Evolutionary conservation across 768 basidiomycete species (phyloP).

Genomic region (Amanita exitialis): DNA sequence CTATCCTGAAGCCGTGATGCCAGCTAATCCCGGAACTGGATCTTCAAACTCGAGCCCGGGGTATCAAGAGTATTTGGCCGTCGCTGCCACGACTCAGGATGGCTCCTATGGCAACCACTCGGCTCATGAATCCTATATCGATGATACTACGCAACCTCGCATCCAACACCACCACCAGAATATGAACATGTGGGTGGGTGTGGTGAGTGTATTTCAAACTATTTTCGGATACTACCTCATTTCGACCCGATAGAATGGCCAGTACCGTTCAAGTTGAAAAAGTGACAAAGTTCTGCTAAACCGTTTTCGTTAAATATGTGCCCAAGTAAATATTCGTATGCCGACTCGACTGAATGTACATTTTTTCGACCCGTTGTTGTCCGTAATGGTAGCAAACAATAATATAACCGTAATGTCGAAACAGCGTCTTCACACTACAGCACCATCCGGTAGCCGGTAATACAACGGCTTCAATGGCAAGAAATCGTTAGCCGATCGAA

Average conservation of each 20-base stretch:
- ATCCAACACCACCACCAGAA: neutral
- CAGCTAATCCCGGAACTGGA: slow-evolving; percentile 10
- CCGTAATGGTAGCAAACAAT: neutral
- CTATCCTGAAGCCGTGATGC: slow-evolving; percentile 23
- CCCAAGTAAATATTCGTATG: neutral
- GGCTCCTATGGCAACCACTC: slow-evolving; percentile 45
- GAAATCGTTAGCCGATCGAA: neutral
- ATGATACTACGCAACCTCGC: slow-evolving; percentile 2
- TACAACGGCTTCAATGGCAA: slow-evolving; percentile 24
- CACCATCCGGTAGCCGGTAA: slow-evolving; percentile 27
- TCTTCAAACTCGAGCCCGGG: slow-evolving; percentile 13
- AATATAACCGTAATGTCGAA: neutral
- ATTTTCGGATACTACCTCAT: neutral
- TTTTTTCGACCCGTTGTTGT: neutral
- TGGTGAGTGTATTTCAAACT: slow-evolving; percentile 21
- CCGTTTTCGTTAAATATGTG: neutral
- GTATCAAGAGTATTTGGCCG: slow-evolving; percentile 46
- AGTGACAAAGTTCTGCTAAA: neutral
- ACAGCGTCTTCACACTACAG: slow-evolving; percentile 14
- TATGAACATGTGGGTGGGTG: slow-evolving; percentile 27
- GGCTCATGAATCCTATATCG: slow-evolving; percentile 32
- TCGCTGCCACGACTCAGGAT: slow-evolving; percentile 45
- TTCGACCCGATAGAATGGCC: neutral
- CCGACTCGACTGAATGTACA: neutral
- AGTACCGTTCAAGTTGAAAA: neutral